Conservation (phyloP, 805 yeast species). For the Diddensiella santjacobensis region DNA sequence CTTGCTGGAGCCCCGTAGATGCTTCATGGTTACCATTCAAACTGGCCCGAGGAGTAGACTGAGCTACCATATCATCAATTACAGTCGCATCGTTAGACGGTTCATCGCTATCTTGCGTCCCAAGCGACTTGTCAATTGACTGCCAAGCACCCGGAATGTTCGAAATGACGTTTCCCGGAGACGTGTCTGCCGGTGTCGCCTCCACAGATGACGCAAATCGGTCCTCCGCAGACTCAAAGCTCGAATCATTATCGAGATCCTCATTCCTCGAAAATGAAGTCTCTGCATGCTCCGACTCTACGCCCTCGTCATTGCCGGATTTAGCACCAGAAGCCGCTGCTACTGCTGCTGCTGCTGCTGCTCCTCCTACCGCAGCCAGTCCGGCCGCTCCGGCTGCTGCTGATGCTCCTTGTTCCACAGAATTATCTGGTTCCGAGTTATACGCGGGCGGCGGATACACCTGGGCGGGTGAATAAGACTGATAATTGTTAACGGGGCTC, state of each 20-base stretch:
- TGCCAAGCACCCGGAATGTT: conserved; percentile 22
- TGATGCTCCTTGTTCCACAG: background rate
- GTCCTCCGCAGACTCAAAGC: conserved; percentile 19
- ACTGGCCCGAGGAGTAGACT: conserved; percentile 13
- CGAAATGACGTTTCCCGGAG: conserved; percentile 6
- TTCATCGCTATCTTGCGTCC: background rate
- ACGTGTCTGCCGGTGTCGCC: conserved; percentile 8
- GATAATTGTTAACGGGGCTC: conserved; percentile 4
- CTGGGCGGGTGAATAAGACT: conserved; percentile 6
- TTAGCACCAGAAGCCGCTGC: background rate
- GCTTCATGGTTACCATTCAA: background rate
- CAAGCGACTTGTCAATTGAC: conserved; percentile 3
- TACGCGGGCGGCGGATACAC: conserved; percentile 6
- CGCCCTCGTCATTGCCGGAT: conserved; percentile 1
- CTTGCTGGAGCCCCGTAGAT: background rate
- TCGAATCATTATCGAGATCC: conserved; percentile 14
- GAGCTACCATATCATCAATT: conserved; percentile 7
- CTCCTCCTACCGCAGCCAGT: conserved; percentile 5
- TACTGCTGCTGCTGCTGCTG: conserved; percentile 4
- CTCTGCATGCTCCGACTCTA: too few relatives aligned
- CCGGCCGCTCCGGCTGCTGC: background rate
- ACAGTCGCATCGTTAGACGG: background rate
- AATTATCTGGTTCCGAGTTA: background rate
- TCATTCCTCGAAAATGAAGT: conserved; percentile 7
- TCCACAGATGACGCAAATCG: conserved; percentile 6